Evolutionary conservation across 352 stramenopile species (phyloP).

Genomic region (Globisporangium parvum): DNA sequence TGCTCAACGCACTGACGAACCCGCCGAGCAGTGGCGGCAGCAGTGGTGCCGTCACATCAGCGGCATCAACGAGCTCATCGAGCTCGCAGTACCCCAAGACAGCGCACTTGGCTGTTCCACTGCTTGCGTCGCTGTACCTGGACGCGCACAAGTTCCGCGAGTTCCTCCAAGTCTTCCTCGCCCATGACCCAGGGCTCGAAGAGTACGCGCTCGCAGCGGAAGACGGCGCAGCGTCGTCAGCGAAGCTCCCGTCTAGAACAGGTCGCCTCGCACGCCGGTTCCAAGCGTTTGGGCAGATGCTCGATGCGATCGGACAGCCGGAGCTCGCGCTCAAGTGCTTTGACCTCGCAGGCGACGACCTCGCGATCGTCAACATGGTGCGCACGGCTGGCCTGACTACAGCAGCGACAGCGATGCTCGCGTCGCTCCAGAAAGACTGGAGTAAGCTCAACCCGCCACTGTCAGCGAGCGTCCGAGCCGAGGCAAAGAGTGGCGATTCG

Average conservation of each 20-base stretch:
- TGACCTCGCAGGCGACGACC: constrained; percentile 65
- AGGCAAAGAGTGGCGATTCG: not conserved
- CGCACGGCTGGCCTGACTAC: constrained; percentile 19
- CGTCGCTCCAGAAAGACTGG: constrained; percentile 48
- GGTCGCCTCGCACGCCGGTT: constrained; percentile 30
- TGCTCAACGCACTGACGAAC: constrained; percentile 33
- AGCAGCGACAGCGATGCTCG: constrained; percentile 20
- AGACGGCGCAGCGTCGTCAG: constrained; percentile 19
- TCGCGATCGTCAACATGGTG: constrained; percentile 47
- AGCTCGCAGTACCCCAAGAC: constrained; percentile 36
- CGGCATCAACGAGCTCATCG: constrained; percentile 1
- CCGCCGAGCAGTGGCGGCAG: constrained; percentile 6
- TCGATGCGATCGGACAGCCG: constrained; percentile 47
- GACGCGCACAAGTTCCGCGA: constrained; percentile 51
- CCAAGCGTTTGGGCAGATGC: constrained; percentile 30
- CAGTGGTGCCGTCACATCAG: constrained; percentile 2
- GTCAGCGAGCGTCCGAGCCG: constrained; percentile 30
- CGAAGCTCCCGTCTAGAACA: constrained; percentile 61
- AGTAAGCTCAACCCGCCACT: constrained; percentile 45
- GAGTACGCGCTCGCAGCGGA: constrained; percentile 61
- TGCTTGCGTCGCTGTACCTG: constrained; percentile 46
- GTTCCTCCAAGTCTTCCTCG: constrained; percentile 41
- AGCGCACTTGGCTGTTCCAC: constrained; percentile 27
- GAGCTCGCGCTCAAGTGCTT: constrained; percentile 55
- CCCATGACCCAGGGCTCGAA: constrained; percentile 47